Percentiles rank a stretch among this genome's conserved stretches.
Conservation (phyloP, 169 alveolate genomes). For the Plasmodium ovale region DNA sequence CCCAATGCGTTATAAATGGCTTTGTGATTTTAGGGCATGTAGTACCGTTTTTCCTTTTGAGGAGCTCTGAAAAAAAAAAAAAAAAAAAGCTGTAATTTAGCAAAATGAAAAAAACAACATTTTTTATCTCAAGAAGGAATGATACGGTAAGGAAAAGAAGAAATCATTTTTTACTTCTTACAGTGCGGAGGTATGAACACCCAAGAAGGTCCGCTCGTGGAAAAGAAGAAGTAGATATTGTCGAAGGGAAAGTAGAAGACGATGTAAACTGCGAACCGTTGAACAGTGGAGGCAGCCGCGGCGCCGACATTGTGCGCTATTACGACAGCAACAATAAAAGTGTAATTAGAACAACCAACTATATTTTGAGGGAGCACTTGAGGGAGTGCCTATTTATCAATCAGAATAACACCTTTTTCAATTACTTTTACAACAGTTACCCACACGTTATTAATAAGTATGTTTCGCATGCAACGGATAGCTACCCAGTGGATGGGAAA, state of each 20-base stretch:
- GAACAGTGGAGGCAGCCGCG: not conserved
- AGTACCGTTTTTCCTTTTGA: too few species aligned
- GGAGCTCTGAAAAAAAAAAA: too few species aligned
- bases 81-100: too few species aligned
- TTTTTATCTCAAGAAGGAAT: slow-evolving; percentile 6
- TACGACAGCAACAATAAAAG: slow-evolving; percentile 45
- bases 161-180: slow-evolving; percentile 10
- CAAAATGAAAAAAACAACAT: slow-evolving; percentile 25
- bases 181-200: slow-evolving; percentile 26
- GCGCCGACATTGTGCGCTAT: slow-evolving; percentile 14
- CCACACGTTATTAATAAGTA: slow-evolving; percentile 57
- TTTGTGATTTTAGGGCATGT: too few species aligned
- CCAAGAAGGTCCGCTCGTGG: not conserved
- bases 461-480: slow-evolving; percentile 8
- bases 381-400: slow-evolving; percentile 38
- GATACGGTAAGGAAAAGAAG: slow-evolving; percentile 16
- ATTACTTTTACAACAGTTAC: slow-evolving; percentile 48
- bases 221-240: not conserved
- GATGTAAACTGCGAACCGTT: not conserved
- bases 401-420: slow-evolving; percentile 21
- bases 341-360: slow-evolving; percentile 49
- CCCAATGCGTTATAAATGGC: too few species aligned
- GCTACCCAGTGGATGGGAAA: not conserved
- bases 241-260: not conserved
- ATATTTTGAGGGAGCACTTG: slow-evolving; percentile 66